phyloP scores from a whole-genome alignment of 1,284 basidiomycete species.

The Ustilago vetiveriae region DNA sequence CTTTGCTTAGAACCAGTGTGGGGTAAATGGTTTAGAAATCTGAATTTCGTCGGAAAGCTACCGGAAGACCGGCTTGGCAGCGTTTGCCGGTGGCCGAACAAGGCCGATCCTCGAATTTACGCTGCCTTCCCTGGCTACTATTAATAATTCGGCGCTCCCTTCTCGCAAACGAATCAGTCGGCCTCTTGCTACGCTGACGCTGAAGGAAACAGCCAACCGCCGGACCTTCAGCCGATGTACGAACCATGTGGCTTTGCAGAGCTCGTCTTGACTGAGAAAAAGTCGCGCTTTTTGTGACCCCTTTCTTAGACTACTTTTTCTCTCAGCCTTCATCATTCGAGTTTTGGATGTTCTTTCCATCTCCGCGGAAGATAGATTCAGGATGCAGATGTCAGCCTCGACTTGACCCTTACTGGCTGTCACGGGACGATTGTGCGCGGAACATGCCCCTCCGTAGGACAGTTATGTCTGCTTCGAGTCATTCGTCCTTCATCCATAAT shows the following conservation, averaged over 20 bases:
- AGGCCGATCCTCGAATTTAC: constrained; percentile 14
- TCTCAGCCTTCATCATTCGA: neutral
- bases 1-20: neutral
- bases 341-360: neutral
- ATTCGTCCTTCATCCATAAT: too few species aligned
- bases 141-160: too few species aligned
- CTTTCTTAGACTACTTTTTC: neutral
- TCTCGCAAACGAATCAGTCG: too few species aligned
- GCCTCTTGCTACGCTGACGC: too few species aligned
- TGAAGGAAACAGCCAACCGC: too few species aligned
- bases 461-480: neutral
- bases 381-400: too few species aligned
- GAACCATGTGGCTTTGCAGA: too few species aligned
- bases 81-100: constrained; percentile 22
- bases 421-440: constrained; percentile 1
- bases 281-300: too few species aligned
- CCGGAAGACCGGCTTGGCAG: neutral
- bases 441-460: neutral
- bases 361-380: neutral
- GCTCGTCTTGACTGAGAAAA: too few species aligned
- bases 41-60: too few species aligned
- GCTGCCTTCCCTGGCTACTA: neutral
- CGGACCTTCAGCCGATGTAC: too few species aligned
- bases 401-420: constrained; percentile 1
- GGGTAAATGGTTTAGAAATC: neutral